These are phyloP conservation scores for Madurella fahalii DNA, from an alignment of 2,329 filamentous ascomycete species.

Conservation along the genomic window DNA sequence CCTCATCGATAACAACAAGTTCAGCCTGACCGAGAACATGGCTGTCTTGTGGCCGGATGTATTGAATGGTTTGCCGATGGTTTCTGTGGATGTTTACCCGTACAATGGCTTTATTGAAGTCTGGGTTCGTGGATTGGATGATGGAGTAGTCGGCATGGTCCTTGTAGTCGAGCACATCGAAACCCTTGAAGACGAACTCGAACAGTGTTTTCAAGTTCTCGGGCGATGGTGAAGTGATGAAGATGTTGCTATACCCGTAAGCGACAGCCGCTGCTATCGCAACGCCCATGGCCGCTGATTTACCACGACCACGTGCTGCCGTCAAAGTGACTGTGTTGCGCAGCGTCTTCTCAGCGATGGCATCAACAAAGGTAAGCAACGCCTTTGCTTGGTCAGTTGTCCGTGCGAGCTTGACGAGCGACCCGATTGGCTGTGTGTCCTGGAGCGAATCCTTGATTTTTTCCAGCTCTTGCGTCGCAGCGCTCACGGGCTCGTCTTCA, in stretches of 20 bases:
- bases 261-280: slow-evolving; percentile 91
- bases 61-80: slow-evolving; percentile 96
- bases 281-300: slow-evolving; percentile 92
- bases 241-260: slow-evolving; percentile 98
- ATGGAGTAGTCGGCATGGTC: slow-evolving; percentile 98
- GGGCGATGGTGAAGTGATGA: slow-evolving; percentile 94
- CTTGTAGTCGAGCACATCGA: slow-evolving; percentile 87
- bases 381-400: slow-evolving; percentile 97
- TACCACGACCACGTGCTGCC: slow-evolving; percentile 89
- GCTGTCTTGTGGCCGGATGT: slow-evolving; percentile 93
- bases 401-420: slow-evolving; percentile 76
- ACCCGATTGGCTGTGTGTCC: slow-evolving; percentile 81
- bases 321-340: slow-evolving; percentile 91
- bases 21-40: slow-evolving; percentile 95
- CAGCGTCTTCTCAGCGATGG: slow-evolving; percentile 92
- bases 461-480: slow-evolving; percentile 71
- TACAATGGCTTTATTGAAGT: slow-evolving; percentile 98
- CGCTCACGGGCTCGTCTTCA: slow-evolving; percentile 66
- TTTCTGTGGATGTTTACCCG: slow-evolving; percentile 92
- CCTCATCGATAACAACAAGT: slow-evolving; percentile 93
- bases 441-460: slow-evolving; percentile 81
- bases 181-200: slow-evolving; percentile 97
- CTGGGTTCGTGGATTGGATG: slow-evolving; percentile 94
- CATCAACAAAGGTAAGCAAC: slow-evolving; percentile 92
- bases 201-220: slow-evolving; percentile 99